Conservation (phyloP, 73 alveolate genomes). For the Paramecium octaurelia region DNA sequence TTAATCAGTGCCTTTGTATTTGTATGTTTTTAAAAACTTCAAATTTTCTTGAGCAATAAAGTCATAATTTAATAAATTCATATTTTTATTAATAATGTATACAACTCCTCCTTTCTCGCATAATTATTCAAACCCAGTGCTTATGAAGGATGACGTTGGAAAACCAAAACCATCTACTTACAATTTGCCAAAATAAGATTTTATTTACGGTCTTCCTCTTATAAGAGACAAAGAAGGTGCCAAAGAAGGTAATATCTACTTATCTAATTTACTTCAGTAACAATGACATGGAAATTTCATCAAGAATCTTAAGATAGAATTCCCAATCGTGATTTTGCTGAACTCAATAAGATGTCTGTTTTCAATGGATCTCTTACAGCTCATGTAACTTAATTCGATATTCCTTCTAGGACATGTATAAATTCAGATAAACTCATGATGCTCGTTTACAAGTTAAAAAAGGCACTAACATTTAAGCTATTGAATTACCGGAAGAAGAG, state of each 20-base stretch:
- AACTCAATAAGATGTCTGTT: slow-evolving; percentile 72
- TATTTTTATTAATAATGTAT: slow-evolving; percentile 16
- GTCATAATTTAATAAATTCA: slow-evolving; percentile 12
- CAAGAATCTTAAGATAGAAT: slow-evolving; percentile 65
- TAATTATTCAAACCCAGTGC: slow-evolving; percentile 66
- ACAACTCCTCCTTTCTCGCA: slow-evolving; percentile 44
- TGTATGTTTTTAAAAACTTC: slow-evolving; percentile 2
- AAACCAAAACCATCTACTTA: slow-evolving; percentile 76
- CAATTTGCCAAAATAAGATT: slow-evolving; percentile 78
- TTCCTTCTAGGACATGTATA: slow-evolving; percentile 11
- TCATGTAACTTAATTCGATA: slow-evolving; percentile 18
- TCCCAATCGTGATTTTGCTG: slow-evolving; percentile 73
- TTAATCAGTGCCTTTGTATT: slow-evolving; percentile 24
- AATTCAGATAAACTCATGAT: slow-evolving; percentile 42
- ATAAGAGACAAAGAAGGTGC: slow-evolving; percentile 84
- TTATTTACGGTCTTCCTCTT: slow-evolving; percentile 79
- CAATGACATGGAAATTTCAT: slow-evolving; percentile 77
- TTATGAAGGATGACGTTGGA: slow-evolving; percentile 88
- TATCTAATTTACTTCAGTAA: slow-evolving; percentile 44
- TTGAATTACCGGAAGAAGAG: slow-evolving; percentile 61
- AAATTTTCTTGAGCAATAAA: slow-evolving; percentile 16
- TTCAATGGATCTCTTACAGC: slow-evolving; percentile 62
- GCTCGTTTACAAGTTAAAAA: slow-evolving; percentile 43
- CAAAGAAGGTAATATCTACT: slow-evolving; percentile 57
- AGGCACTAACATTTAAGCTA: slow-evolving; percentile 25